These are phyloP conservation scores for cucumber (Cucumis sativus) DNA, from an alignment of 306 rosid genomes.

Conservation along the genomic window Cucumber_9930_V3 NC_026656.2:8892001-8892500, in stretches of 20 bases:
- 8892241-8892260: slow-evolving; percentile 82
- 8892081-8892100: slow-evolving; percentile 62
- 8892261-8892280: slow-evolving; percentile 67
- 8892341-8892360: slow-evolving; percentile 82
- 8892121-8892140: slow-evolving; percentile 79
- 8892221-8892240: slow-evolving; percentile 76
- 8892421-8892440: background rate
- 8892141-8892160: slow-evolving; percentile 52
- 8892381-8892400: slow-evolving; percentile 6
- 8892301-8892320: slow-evolving; percentile 58
- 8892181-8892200: slow-evolving; percentile 61
- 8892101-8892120: slow-evolving; percentile 55
- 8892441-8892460: background rate
- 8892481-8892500: slow-evolving; percentile 79
- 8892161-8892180: slow-evolving; percentile 69
- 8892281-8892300: slow-evolving; percentile 73
- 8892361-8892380: slow-evolving; percentile 56
- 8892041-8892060: slow-evolving; percentile 99
- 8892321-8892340: slow-evolving; percentile 46
- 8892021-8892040: background rate
- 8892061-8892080: slow-evolving; percentile 93
- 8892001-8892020: background rate
- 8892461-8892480: slow-evolving; percentile 16
- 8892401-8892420: background rate
- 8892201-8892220: slow-evolving; percentile 68